A percentile compares a stretch with the other conserved stretches of the same genome.
Conservation (phyloP, 441 rosid genomes). For the Metrosideros polymorpha region DNA sequence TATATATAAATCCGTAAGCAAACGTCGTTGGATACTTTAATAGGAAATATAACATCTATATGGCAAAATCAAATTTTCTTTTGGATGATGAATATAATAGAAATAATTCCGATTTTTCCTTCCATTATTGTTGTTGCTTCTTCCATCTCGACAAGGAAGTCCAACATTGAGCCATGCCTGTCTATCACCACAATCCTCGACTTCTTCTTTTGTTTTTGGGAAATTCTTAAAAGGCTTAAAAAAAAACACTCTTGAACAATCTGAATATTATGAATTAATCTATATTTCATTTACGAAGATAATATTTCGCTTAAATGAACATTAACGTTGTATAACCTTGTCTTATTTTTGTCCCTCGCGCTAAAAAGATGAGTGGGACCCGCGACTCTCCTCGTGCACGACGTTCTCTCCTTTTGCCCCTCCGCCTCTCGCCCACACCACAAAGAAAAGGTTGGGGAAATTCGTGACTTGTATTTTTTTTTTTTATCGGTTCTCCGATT, state of each 20-base stretch:
- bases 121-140: neutral
- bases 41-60: no score
- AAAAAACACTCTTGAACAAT: neutral
- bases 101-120: neutral
- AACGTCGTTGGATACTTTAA: no score
- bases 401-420: neutral
- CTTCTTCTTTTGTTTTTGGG: neutral
- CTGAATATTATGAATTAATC: neutral
- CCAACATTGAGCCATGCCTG: neutral
- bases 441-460: neutral
- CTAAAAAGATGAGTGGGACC: neutral
- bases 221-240: neutral
- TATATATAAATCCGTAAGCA: no score
- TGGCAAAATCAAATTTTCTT: no score
- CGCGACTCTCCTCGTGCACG: neutral
- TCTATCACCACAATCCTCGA: neutral
- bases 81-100: neutral
- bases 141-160: neutral
- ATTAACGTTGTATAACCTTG: neutral
- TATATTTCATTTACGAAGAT: neutral
- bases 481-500: neutral
- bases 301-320: neutral
- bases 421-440: neutral
- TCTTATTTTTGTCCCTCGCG: neutral
- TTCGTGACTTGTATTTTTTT: neutral